phyloP scores from a whole-genome alignment of 2,329 filamentous ascomycete species.

The Cladosporium sp. region DNA sequence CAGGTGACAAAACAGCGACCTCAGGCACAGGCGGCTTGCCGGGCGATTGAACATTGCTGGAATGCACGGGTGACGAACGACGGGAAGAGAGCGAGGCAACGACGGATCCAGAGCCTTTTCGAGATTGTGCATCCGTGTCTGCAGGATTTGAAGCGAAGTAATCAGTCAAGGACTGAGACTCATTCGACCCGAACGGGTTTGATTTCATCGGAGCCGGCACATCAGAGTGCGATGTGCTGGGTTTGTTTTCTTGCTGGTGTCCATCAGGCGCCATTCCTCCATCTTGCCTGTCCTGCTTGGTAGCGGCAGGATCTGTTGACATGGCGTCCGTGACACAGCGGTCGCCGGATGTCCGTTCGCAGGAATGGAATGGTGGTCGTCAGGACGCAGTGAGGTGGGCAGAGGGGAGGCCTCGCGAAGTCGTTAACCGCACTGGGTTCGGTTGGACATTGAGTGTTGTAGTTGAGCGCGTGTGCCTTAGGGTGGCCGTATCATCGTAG shows the following conservation, averaged over 20 bases:
- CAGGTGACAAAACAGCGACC: not conserved
- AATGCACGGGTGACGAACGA: not conserved
- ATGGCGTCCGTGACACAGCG: slow-evolving; percentile 15
- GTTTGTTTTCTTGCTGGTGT: slow-evolving; percentile 26
- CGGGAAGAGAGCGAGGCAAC: not conserved
- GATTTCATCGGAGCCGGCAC: slow-evolving; percentile 26
- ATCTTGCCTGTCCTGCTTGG: slow-evolving; percentile 15
- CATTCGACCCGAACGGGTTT: not conserved
- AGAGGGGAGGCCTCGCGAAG: not conserved
- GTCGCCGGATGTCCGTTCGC: not conserved
- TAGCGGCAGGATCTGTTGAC: slow-evolving; percentile 20
- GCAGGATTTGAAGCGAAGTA: slow-evolving; percentile 6
- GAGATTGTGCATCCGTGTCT: not conserved
- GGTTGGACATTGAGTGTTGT: slow-evolving; percentile 27
- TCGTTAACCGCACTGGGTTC: slow-evolving; percentile 28
- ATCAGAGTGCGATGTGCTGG: slow-evolving; percentile 40
- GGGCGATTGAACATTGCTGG: not conserved
- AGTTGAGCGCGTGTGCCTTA: slow-evolving; percentile 13
- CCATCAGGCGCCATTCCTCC: slow-evolving; percentile 11
- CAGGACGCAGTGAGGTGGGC: not conserved
- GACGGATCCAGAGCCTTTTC: not conserved
- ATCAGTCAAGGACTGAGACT: not conserved
- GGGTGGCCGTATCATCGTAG: slow-evolving; percentile 20
- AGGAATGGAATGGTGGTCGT: not conserved
- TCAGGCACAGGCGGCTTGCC: not conserved